These are phyloP conservation scores for Monosporozyma aerobia DNA, from an alignment of 805 yeast genomes.

Conservation along the genomic window DNA sequence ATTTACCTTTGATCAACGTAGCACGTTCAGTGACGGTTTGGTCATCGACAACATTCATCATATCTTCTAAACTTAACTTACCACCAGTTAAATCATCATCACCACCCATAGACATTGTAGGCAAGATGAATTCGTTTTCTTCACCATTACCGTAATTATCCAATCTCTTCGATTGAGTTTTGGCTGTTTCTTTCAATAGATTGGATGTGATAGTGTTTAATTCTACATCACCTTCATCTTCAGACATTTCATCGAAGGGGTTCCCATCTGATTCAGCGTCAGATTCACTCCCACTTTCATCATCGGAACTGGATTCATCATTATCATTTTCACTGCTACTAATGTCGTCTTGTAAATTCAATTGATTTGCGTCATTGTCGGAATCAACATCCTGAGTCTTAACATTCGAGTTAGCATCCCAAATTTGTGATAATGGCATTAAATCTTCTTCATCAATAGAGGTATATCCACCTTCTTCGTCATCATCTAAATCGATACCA, in stretches of 20 bases:
- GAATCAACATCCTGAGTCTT: conserved; percentile 19
- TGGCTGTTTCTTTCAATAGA: conserved; percentile 28
- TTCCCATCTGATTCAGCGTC: conserved; percentile 22
- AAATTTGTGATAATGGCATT: conserved; percentile 72
- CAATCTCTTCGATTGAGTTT: conserved; percentile 35
- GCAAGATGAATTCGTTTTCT: conserved; percentile 64
- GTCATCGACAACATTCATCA: conserved; percentile 59
- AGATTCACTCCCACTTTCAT: conserved; percentile 14
- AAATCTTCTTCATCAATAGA: conserved; percentile 72
- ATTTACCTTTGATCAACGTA: conserved; percentile 35
- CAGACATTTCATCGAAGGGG: conserved; percentile 32
- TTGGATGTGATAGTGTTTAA: conserved; percentile 40
- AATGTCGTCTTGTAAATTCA: conserved; percentile 18
- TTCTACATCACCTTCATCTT: conserved; percentile 45
- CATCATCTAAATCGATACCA: conserved; percentile 22
- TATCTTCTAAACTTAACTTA: conserved; percentile 59
- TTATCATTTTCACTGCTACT: conserved; percentile 12
- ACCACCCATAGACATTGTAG: conserved; percentile 32
- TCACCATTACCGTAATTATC: conserved; percentile 44
- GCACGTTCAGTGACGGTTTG: conserved; percentile 42
- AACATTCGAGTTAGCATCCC: conserved; percentile 65
- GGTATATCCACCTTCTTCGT: conserved; percentile 49
- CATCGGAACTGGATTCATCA: conserved; percentile 8
- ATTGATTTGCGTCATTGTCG: conserved; percentile 10
- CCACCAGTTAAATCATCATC: conserved; percentile 13